Base-by-base conservation (phyloP, 129 eudicot genomes). In the Mikania micrantha region DNA sequence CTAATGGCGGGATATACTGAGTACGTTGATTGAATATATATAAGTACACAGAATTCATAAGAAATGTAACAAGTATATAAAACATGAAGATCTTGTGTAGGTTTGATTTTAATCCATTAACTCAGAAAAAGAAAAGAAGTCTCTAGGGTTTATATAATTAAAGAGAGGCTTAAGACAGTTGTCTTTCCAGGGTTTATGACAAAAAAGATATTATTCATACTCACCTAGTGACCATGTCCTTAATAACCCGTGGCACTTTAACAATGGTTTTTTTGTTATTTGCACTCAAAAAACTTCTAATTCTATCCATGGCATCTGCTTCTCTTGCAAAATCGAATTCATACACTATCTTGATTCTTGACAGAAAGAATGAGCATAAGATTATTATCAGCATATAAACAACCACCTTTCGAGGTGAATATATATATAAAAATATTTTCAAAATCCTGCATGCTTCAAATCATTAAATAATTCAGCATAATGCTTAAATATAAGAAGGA, bases 241-340 rank as follows among this genome's bases (percentile, higher is more conserved):
- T 74, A 42, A 88, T 75, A 62, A 85, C 71, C 15, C 88, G 84
- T 56, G 98, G 96, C 72, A 93, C 98, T 72, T 60, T 66, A 59
- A 93, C 98, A 50, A 85, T 81, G 62, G 80, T 13, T 68, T 86
- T 93, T 71, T 76, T 84, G 85, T 87, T 86, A 57, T 74, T 84
- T 74, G 65, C 74, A 48, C 78, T 80, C 20, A 93, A 77, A 73
- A 88, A 93, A 64, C 36, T 77, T 35, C 80, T 85, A 48, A 93
- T 93, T 81, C 81, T 83, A 50, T 79, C 86, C 98, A 93, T 93
- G 19, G 98, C 96, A 70, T 82, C 86, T 45, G 98, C 98, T 78
- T 93, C 98, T 82, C 98, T 93, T 60, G 76, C 72, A 70, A 93
- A 93, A 83, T 93, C 83, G 67, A 93, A 93, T 81, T 93, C 98